A percentile compares a stretch with the other conserved stretches of the same genome.
These are phyloP conservation scores for Ogataea minuta DNA, from an alignment of 805 yeast species.

Conservation along the genomic window DNA sequence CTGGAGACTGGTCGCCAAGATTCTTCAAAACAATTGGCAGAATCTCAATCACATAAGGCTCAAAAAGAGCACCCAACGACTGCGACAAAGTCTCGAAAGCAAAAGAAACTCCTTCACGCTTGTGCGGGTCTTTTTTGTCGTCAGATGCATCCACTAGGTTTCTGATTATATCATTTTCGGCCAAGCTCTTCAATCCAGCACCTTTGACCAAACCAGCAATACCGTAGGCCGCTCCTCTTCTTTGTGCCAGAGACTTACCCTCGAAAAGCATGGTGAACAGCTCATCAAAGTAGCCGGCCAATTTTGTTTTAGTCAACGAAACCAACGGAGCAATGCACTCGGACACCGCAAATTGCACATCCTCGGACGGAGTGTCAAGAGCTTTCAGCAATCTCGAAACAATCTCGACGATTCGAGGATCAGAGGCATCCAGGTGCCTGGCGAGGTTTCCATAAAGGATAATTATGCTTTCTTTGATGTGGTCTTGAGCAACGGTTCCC, in stretches of 20 bases:
- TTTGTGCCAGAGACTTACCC: constrained; percentile 46
- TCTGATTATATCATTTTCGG: constrained; percentile 75
- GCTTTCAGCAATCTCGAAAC: constrained; percentile 71
- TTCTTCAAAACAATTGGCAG: constrained; percentile 77
- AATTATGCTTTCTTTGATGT: constrained; percentile 74
- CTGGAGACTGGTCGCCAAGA: constrained; percentile 80
- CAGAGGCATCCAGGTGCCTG: constrained; percentile 69
- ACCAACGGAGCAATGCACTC: constrained; percentile 85
- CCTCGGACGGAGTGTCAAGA: constrained; percentile 82
- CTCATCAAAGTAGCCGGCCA: constrained; percentile 53
- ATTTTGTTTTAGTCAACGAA: constrained; percentile 47
- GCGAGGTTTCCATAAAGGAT: constrained; percentile 91
- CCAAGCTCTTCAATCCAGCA: constrained; percentile 73
- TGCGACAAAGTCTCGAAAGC: constrained; percentile 83
- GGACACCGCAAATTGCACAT: constrained; percentile 84
- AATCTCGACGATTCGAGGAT: constrained; percentile 61
- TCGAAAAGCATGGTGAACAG: constrained; percentile 60
- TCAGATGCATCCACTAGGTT: constrained; percentile 79
- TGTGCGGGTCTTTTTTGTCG: constrained; percentile 69
- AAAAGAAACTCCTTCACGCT: constrained; percentile 85
- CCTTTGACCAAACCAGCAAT: constrained; percentile 93
- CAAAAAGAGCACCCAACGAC: constrained; percentile 73
- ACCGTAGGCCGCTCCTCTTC: constrained; percentile 96
- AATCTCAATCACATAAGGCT: constrained; percentile 90
- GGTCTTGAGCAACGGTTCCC: constrained; percentile 51